Conservation (phyloP, 176 grass and related monocot species). For the Oryza brachyantha region DNA sequence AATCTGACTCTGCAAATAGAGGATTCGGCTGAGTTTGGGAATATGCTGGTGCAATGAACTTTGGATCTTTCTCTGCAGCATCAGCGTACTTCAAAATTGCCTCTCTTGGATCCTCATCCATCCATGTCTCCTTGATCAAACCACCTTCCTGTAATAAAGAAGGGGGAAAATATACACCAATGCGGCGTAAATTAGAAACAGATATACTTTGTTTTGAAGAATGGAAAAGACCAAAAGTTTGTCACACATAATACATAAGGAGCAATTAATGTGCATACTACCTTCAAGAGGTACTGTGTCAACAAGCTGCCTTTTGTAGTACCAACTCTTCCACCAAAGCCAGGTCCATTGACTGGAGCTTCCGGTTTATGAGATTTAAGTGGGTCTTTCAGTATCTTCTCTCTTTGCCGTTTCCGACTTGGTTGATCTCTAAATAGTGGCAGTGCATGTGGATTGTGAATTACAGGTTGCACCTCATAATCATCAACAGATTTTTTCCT, state of each 20-base stretch:
- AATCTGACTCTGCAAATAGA: constrained; percentile 84
- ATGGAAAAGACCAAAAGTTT: constrained; percentile 10
- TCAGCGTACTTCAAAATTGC: constrained; percentile 97
- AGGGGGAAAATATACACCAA: background rate
- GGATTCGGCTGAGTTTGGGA: constrained; percentile 85
- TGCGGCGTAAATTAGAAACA: background rate
- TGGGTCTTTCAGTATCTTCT: constrained; percentile 84
- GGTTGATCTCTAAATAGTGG: constrained; percentile 90
- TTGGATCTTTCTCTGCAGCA: constrained; percentile 84
- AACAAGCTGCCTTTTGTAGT: constrained; percentile 90
- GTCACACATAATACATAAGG: constrained; percentile 9
- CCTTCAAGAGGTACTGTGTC: constrained; percentile 96
- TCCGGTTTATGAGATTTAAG: constrained; percentile 95
- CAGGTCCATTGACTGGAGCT: constrained; percentile 82
- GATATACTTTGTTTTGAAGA: background rate
- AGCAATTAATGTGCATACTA: constrained; percentile 25
- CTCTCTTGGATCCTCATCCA: constrained; percentile 99
- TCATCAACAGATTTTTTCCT: constrained; percentile 93
- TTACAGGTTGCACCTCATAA: constrained; percentile 86
- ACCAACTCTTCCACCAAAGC: constrained; percentile 90
- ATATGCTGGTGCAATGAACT: constrained; percentile 93
- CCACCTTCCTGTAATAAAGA: constrained; percentile 88
- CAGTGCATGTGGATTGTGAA: constrained; percentile 94
- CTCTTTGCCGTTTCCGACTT: constrained; percentile 86
- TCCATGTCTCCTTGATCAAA: constrained; percentile 96